Base-by-base conservation (phyloP, 176 grass and related monocot species). In the Thalia dealbata region DNA sequence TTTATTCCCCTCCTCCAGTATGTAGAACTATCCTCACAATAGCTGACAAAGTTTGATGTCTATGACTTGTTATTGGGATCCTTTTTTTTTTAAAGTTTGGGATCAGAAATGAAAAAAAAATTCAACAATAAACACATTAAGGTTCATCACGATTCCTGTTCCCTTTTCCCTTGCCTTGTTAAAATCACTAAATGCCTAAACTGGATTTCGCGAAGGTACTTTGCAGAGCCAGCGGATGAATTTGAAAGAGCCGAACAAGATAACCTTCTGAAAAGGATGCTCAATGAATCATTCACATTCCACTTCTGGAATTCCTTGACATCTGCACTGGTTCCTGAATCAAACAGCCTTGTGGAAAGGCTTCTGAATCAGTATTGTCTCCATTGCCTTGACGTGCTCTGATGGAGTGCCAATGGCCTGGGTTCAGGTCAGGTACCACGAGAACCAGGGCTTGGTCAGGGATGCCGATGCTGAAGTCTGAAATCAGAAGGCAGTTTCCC, bases 261-360 rank as follows among this genome's bases (percentile, higher is more conserved):
- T 79, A 77, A 74, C 29, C 61, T 99, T 18, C 90, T 91, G 75
- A 81, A 75, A 56, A 93, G 74, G 79, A 99, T 93, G 78, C 55
- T 91, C 71, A 88, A 91, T 32, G 81, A 86, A 52, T 91, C 95
- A 9, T 86, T 80, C 51, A 90, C 85, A 73, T 99, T 99, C 79
- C 95, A 99, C 80, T 72, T 99, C 58, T 99, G 95, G 95, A 99
- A 86, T 75, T 71, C 85, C 79, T 69, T 93, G 45, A 99, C 95
- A 50, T 91, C 89, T 82, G 73, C 87, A 0, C 83, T 99, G 69
- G 90, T 99, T 73, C 95, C 95, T 54, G 95, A 93, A 80, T 50
- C 90, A 12, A 86, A 88, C 67, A 93, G 87, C 81, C 81, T 99
- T 73, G 87, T 91, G 28, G 87, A 86, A 11, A 93, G 78, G 82